phyloP scores from a whole-genome alignment of 352 stramenopile genomes.

The Phytophthora pistaciae region DNA sequence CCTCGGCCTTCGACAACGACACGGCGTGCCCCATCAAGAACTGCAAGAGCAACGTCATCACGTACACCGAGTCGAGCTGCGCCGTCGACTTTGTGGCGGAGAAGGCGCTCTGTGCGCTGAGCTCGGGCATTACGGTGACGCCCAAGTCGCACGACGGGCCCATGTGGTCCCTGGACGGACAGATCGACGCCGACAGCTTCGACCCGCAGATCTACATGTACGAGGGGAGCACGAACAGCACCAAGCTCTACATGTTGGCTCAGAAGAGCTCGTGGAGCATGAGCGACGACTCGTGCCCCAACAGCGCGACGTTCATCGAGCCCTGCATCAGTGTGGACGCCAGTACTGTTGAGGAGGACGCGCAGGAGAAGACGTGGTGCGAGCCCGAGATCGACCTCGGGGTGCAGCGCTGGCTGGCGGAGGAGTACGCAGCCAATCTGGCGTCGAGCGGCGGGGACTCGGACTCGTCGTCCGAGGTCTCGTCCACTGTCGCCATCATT shows the following conservation, averaged over 20 bases:
- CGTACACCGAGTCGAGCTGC: conserved; percentile 33
- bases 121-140: conserved; percentile 3
- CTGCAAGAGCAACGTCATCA: conserved; percentile 47
- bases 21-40: conserved; percentile 25
- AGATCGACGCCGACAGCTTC: conserved; percentile 39
- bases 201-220: conserved; percentile 43
- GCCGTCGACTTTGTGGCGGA: conserved; percentile 14
- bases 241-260: conserved; percentile 36
- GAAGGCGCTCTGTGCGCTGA: conserved; percentile 36
- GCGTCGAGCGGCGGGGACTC: not conserved
- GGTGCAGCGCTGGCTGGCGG: conserved; percentile 37
- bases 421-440: conserved; percentile 2
- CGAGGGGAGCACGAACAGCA: not conserved
- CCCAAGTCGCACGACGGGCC: conserved; percentile 19
- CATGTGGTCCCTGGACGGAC: conserved; percentile 43
- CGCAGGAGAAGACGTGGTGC: conserved; percentile 43
- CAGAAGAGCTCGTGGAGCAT: conserved; percentile 36
- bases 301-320: conserved; percentile 37
- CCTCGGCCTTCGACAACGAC: conserved; percentile 22
- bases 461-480: conserved; percentile 21
- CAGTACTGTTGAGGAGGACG: conserved; percentile 6
- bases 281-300: conserved; percentile 31
- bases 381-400: conserved; percentile 36
- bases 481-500: conserved; percentile 28
- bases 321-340: conserved; percentile 31